A percentile compares a stretch with the other conserved stretches of the same genome.
phyloP scores from a whole-genome alignment of 495 filamentous ascomycete species.

The Penicillium argentinense region DNA sequence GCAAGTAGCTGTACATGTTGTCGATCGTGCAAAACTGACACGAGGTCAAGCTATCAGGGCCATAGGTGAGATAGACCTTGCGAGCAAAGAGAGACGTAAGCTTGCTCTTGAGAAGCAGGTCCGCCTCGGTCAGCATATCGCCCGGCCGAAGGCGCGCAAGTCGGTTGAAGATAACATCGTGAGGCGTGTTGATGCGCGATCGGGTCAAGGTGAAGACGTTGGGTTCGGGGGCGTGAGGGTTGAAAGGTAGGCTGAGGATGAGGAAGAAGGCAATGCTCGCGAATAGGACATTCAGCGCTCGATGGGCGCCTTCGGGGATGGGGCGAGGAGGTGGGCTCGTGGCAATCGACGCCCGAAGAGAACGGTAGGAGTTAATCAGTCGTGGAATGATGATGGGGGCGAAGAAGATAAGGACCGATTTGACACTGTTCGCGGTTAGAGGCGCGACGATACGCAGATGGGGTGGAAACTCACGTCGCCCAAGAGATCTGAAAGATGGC shows the following conservation, averaged over 20 bases:
- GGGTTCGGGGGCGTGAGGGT: slow-evolving; percentile 54
- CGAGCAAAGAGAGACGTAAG: slow-evolving; percentile 69
- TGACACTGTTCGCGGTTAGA: slow-evolving; percentile 52
- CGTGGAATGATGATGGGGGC: slow-evolving; percentile 81
- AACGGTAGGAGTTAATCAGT: slow-evolving; percentile 67
- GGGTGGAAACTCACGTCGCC: slow-evolving; percentile 33
- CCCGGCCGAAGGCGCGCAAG: slow-evolving; percentile 61
- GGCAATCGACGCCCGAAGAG: slow-evolving; percentile 55
- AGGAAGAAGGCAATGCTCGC: slow-evolving; percentile 56
- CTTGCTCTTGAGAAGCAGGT: slow-evolving; percentile 63
- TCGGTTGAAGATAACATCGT: slow-evolving; percentile 81
- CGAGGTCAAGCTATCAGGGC: slow-evolving; percentile 64
- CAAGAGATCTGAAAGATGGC: slow-evolving; percentile 33
- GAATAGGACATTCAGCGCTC: slow-evolving; percentile 63
- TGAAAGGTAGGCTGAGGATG: slow-evolving; percentile 66
- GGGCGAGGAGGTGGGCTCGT: slow-evolving; percentile 55
- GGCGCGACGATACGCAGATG: slow-evolving; percentile 1
- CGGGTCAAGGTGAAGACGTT: slow-evolving; percentile 80
- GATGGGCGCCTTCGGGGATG: slow-evolving; percentile 39
- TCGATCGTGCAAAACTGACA: slow-evolving; percentile 85
- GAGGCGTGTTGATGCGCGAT: slow-evolving; percentile 80
- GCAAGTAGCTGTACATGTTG: slow-evolving; percentile 67
- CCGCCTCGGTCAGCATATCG: slow-evolving; percentile 53
- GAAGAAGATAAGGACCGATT: slow-evolving; percentile 80
- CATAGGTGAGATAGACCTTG: slow-evolving; percentile 79